Percentiles rank a stretch among this genome's conserved stretches.
These are phyloP conservation scores for Aquilaria agallochum DNA, from an alignment of 441 rosid species.

Conservation along the genomic window DNA sequence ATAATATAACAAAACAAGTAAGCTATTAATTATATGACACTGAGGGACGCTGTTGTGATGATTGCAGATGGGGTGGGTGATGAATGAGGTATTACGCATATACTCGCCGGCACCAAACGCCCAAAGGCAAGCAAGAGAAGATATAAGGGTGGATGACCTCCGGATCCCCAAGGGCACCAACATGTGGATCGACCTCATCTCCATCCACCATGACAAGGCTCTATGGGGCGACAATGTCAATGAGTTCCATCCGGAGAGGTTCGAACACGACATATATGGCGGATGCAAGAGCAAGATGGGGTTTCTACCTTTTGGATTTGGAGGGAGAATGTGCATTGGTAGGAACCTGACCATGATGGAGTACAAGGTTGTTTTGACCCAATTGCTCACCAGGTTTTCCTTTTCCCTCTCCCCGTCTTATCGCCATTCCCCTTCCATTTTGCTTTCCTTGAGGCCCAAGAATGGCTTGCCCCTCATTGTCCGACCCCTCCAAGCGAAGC, in stretches of 20 bases:
- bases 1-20: too few species aligned
- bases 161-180: constrained; percentile 76
- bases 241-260: constrained; percentile 86
- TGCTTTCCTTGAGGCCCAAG: constrained; percentile 77
- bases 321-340: constrained; percentile 96
- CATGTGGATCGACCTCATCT: constrained; percentile 92
- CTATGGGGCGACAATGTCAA: constrained; percentile 84
- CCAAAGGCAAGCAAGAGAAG: constrained; percentile 77
- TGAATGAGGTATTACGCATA: constrained; percentile 79
- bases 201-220: constrained; percentile 78
- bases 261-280: constrained; percentile 56
- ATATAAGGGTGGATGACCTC: constrained; percentile 47
- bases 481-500: constrained; percentile 28
- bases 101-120: constrained; percentile 90
- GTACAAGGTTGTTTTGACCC: constrained; percentile 66
- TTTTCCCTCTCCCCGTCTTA: constrained; percentile 64
- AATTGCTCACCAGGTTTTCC: constrained; percentile 62
- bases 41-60: too few species aligned
- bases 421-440: constrained; percentile 61
- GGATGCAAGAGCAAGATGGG: constrained; percentile 95
- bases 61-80: constrained; percentile 88
- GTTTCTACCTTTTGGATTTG: constrained; percentile 92
- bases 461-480: constrained; percentile 69
- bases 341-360: constrained; percentile 73
- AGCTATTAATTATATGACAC: too few species aligned